Percentiles rank a stretch among this genome's conserved stretches.
Evolutionary conservation across 176 grass and related monocot genomes (phyloP).

Genomic region (Oryza glaberrima): DNA sequence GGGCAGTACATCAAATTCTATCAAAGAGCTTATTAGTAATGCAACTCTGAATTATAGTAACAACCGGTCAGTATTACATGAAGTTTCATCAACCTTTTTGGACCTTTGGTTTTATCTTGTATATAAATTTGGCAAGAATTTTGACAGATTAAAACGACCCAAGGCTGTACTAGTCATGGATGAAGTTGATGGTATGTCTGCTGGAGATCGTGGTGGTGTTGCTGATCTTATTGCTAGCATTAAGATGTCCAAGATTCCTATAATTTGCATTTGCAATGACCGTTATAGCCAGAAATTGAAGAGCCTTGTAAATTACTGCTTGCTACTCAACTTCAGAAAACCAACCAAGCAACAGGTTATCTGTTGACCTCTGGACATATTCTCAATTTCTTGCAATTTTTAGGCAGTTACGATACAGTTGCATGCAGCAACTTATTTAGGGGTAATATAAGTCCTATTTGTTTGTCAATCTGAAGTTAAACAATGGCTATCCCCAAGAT

Average conservation of each 20-base stretch:
- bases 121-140: slow-evolving; percentile 47
- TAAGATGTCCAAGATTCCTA: slow-evolving; percentile 96
- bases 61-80: slow-evolving; percentile 55
- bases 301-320: slow-evolving; percentile 94
- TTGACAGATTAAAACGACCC: slow-evolving; percentile 60
- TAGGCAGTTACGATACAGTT: slow-evolving; percentile 21
- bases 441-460: not conserved
- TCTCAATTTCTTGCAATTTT: slow-evolving; percentile 22
- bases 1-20: slow-evolving; percentile 91
- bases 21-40: slow-evolving; percentile 98
- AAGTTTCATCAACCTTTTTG: slow-evolving; percentile 36
- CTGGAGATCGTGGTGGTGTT: slow-evolving; percentile 98
- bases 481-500: slow-evolving; percentile 18
- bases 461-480: slow-evolving; percentile 13
- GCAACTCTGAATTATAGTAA: slow-evolving; percentile 67
- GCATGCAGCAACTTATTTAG: slow-evolving; percentile 18
- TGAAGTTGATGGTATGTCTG: slow-evolving; percentile 99
- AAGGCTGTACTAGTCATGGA: slow-evolving; percentile 99
- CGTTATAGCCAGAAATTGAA: slow-evolving; percentile 98
- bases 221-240: slow-evolving; percentile 99
- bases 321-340: slow-evolving; percentile 91
- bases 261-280: slow-evolving; percentile 98
- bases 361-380: slow-evolving; percentile 10
- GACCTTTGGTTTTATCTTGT: slow-evolving; percentile 18
- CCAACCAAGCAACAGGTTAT: slow-evolving; percentile 98